Base-by-base conservation (phyloP, 768 basidiomycete genomes). In the Coprinopsis sp. region DNA sequence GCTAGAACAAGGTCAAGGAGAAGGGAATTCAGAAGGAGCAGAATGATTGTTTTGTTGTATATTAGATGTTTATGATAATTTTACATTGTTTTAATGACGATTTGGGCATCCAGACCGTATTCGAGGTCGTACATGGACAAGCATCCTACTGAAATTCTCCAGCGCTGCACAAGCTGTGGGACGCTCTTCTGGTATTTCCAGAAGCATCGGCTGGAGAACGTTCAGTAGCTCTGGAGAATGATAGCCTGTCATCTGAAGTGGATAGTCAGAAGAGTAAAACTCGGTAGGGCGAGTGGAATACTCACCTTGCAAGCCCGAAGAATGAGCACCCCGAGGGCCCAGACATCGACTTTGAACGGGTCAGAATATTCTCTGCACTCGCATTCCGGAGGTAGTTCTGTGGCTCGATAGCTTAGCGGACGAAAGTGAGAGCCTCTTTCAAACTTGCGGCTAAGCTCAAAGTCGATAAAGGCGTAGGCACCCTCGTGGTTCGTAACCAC, bases 271-370 rank as follows among this genome's bases (percentile, higher is more conserved):
- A 11, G 37, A 25, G 37, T n/a, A 36, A 12, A 7, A 42, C 12
- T n/a, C 22, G 23, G 33, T 12, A 29, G 21, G 33, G 13, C 14
- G 34, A 10, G n/a, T n/a, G 6, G 33, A 24, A 28, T 13, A 55
- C 69, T 37, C 63, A 84, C 86, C 66, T 85, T 76, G 67, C 79
- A 82, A 33, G 78, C 78, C 18, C 78, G 74, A 33, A 85, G 60
- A 23, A 88, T 76, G 3, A 87, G 68, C 13, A 84, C 67, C 16
- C 71, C 87, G 24, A 87, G 62, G 12, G 83, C 82, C 82, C 84
- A 89, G 2, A 88, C 73, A 56, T 89, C 86, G 6, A 84, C 65
- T 64, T 84, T 86, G 58, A 77, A 87, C 3, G 84, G 81, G 60
- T 86, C 75, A 30, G 60, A 56, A 41, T 57, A 59, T 34, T 70